Evolutionary conservation across 768 basidiomycete genomes (phyloP).

Genomic region (Podaxis sp.): DNA sequence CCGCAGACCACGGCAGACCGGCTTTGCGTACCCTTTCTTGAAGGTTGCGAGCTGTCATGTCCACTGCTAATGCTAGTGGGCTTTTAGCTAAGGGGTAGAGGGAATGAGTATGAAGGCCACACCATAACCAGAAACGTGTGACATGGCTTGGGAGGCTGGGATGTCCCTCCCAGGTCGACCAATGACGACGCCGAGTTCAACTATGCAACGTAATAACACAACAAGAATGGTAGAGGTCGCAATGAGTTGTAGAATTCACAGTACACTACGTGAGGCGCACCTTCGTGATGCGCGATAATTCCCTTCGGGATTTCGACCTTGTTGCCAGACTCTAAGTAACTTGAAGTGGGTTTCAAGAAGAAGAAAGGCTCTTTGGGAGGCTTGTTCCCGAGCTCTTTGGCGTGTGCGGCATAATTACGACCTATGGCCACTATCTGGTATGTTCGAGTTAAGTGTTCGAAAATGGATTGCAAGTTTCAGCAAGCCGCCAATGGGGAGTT

Average conservation of each 20-base stretch:
- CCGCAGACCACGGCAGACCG: constrained; percentile 96
- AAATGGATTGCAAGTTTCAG: background rate
- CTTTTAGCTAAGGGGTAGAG: constrained; percentile 5
- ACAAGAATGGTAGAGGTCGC: background rate
- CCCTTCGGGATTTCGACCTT: constrained; percentile 84
- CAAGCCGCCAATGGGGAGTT: background rate
- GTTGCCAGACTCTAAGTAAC: constrained; percentile 75
- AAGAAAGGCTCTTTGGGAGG: constrained; percentile 95
- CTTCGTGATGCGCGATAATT: constrained; percentile 87
- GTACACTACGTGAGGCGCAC: constrained; percentile 31
- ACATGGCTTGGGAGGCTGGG: constrained; percentile 60
- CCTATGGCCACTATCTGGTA: constrained; percentile 92
- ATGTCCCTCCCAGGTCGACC: constrained; percentile 86
- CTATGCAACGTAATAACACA: constrained; percentile 29
- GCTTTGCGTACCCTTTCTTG: constrained; percentile 91
- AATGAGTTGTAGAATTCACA: background rate
- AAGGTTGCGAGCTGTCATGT: constrained; percentile 95
- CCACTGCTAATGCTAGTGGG: constrained; percentile 78
- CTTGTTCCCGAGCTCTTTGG: constrained; percentile 87
- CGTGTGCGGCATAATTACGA: constrained; percentile 88
- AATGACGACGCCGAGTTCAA: constrained; percentile 97
- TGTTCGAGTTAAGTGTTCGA: background rate
- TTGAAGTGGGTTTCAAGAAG: constrained; percentile 95
- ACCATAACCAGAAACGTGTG: constrained; percentile 93
- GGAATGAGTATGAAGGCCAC: constrained; percentile 18